A percentile compares a stretch with the other conserved stretches of the same genome.
These are phyloP conservation scores for Pseudocercospora macadamiae DNA, from an alignment of 2,329 filamentous ascomycete genomes.

Conservation along the genomic window DNA sequence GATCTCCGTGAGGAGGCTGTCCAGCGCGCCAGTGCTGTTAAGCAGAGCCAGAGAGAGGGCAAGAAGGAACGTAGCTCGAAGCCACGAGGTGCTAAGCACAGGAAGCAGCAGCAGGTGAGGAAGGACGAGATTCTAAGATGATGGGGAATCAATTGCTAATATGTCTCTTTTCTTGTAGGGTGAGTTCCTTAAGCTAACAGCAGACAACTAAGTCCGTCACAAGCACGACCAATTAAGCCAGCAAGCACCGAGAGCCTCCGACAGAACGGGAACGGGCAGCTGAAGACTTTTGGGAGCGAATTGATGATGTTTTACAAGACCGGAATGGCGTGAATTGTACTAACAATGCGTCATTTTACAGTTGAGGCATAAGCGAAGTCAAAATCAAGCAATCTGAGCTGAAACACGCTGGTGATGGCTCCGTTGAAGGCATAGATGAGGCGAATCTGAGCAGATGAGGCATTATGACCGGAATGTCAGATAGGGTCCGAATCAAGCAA, in stretches of 20 bases:
- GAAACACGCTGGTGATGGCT: conserved; percentile 7
- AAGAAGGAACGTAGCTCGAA: conserved; percentile 71
- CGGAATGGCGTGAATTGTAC: conserved; percentile 4
- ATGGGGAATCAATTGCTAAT: background rate
- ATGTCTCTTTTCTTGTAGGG: background rate
- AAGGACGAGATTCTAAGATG: too few relatives aligned
- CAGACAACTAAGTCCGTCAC: conserved; percentile 8
- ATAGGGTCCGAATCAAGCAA: background rate
- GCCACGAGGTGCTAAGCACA: conserved; percentile 41
- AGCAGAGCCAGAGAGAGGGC: conserved; percentile 71
- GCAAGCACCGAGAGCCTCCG: background rate
- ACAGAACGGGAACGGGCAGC: conserved; percentile 5
- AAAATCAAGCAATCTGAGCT: background rate
- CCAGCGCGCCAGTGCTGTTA: conserved; percentile 77
- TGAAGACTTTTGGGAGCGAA: conserved; percentile 4
- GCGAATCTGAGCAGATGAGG: background rate
- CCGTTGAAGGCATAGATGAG: background rate
- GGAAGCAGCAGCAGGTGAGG: conserved; percentile 16
- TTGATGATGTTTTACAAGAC: background rate
- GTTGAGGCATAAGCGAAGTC: background rate
- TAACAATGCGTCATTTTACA: conserved; percentile 6
- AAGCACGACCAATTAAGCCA: conserved; percentile 4
- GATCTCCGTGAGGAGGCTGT: conserved; percentile 66
- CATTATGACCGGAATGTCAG: background rate
- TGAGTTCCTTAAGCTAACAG: conserved; percentile 5